Evolutionary conservation across 2,329 filamentous ascomycete genomes (phyloP).

Genomic region (Ceratocystis ficicola): DNA sequence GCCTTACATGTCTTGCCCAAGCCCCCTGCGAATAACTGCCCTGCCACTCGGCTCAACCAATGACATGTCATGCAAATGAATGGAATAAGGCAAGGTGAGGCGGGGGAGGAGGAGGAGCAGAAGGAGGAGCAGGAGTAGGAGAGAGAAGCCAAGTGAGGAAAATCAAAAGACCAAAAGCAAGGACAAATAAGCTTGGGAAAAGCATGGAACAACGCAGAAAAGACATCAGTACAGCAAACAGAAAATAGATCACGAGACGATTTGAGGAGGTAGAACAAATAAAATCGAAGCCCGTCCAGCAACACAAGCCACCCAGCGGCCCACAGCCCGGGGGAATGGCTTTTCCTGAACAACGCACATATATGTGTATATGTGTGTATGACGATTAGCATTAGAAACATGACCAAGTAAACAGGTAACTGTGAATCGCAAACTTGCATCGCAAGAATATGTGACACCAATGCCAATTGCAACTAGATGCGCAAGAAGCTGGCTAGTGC

Average conservation of each 20-base stretch:
- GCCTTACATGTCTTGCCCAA: background rate
- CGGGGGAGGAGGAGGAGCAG: background rate
- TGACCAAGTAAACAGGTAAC: background rate
- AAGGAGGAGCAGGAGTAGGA: background rate
- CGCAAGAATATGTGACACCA: no score
- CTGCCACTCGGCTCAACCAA: background rate
- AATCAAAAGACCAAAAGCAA: background rate
- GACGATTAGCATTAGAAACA: background rate
- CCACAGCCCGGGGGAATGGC: background rate
- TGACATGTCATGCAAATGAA: constrained; percentile 1
- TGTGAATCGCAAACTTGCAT: no score
- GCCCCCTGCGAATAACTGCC: background rate
- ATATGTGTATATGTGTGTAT: background rate
- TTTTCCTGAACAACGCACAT: background rate
- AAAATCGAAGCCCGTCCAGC: background rate
- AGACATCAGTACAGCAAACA: background rate
- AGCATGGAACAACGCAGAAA: background rate
- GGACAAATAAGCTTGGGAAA: background rate
- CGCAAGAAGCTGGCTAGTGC: no score
- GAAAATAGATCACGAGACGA: background rate
- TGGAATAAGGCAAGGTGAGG: background rate
- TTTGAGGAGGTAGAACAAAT: background rate
- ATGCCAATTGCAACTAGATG: no score
- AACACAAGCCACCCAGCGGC: background rate
- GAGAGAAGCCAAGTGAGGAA: background rate